Percentiles rank a stretch among this genome's conserved stretches.
Conservation (phyloP, 192 early-diverging fungal genomes). For the Rhizoclosmatium globosum region DNA sequence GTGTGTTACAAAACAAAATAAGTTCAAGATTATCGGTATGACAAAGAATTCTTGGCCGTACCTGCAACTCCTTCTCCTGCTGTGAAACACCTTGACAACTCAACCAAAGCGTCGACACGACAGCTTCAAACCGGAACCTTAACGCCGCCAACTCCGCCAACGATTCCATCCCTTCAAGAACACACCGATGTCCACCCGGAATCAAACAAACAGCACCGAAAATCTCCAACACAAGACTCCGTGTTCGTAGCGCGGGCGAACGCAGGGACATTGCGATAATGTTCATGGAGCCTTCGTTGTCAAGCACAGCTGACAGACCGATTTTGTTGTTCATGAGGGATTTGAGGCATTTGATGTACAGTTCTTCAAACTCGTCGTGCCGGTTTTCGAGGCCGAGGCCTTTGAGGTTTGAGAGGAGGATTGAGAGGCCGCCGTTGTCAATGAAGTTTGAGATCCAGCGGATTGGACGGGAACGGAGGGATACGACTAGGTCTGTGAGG, state of each 20-base stretch:
- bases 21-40: background rate
- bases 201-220: constrained; percentile 64
- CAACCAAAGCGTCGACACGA: constrained; percentile 53
- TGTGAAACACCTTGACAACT: constrained; percentile 53
- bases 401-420: constrained; percentile 53
- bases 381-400: constrained; percentile 49
- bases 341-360: constrained; percentile 65
- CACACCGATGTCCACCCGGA: constrained; percentile 58
- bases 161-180: constrained; percentile 57
- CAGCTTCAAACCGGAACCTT: constrained; percentile 56
- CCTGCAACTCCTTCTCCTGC: constrained; percentile 59
- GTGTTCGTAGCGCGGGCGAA: constrained; percentile 53
- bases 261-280: constrained; percentile 61
- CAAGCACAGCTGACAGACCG: constrained; percentile 60
- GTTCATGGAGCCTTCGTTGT: constrained; percentile 49
- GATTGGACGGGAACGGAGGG: constrained; percentile 57
- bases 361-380: constrained; percentile 64
- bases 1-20: constrained; percentile 8
- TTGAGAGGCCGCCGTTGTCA: constrained; percentile 59
- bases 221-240: constrained; percentile 58
- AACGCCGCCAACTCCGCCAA: constrained; percentile 41
- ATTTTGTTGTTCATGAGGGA: constrained; percentile 68
- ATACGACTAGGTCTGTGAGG: constrained; percentile 54
- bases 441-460: constrained; percentile 63
- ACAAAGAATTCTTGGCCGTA: constrained; percentile 7